phyloP scores from a whole-genome alignment of 164 flowering plant species.

The Dillenia suffruticosa region DNA sequence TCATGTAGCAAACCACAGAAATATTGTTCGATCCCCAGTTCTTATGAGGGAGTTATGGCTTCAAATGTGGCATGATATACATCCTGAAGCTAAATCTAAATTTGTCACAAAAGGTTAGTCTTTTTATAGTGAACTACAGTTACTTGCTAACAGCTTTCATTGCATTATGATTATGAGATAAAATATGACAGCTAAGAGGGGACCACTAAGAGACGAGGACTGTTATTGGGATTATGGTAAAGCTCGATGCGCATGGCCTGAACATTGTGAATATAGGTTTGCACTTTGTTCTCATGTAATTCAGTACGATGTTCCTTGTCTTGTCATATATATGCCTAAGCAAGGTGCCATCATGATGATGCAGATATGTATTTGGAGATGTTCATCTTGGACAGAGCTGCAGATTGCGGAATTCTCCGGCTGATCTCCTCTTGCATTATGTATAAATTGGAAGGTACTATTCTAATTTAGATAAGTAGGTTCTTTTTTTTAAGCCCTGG shows the following conservation, averaged over 20 bases:
- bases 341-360: slow-evolving; percentile 2
- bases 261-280: slow-evolving; percentile 93
- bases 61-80: slow-evolving; percentile 97
- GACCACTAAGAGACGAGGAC: slow-evolving; percentile 91
- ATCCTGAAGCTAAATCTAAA: slow-evolving; percentile 61
- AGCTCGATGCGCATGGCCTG: slow-evolving; percentile 96
- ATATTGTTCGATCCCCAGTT: slow-evolving; percentile 81
- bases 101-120: slow-evolving; percentile 85
- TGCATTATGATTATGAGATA: not conserved
- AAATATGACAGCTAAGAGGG: slow-evolving; percentile 65
- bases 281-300: not conserved
- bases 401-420: slow-evolving; percentile 66
- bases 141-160: slow-evolving; percentile 2
- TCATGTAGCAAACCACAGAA: slow-evolving; percentile 86
- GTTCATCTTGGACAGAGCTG: slow-evolving; percentile 99
- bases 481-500: too few relatives aligned
- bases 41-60: slow-evolving; percentile 98
- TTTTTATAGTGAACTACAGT: not conserved
- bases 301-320: not conserved
- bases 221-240: slow-evolving; percentile 99
- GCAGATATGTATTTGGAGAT: slow-evolving; percentile 90
- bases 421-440: slow-evolving; percentile 56
- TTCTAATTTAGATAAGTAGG: not conserved
- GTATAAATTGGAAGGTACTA: slow-evolving; percentile 37
- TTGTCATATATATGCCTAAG: not conserved